Evolutionary conservation across 2,329 filamentous ascomycete genomes (phyloP).

Genomic region (Waltergamsia citrina): DNA sequence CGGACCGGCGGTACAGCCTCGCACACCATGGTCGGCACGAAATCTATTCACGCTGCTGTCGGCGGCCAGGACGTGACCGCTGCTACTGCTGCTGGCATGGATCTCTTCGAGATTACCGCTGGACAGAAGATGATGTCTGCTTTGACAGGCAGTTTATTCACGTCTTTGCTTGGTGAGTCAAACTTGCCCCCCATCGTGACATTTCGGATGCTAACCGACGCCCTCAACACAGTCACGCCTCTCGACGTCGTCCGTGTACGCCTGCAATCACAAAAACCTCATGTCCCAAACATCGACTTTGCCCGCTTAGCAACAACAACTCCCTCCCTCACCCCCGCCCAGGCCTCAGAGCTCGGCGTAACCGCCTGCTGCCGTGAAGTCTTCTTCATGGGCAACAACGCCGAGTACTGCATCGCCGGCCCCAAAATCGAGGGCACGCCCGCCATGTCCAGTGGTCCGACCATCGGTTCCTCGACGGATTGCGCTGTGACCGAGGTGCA

Average conservation of each 20-base stretch:
- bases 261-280: slow-evolving; percentile 67
- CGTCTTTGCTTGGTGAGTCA: slow-evolving; percentile 70
- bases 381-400: slow-evolving; percentile 86
- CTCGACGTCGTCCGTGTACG: slow-evolving; percentile 95
- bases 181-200: neutral
- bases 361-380: slow-evolving; percentile 95
- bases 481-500: slow-evolving; percentile 87
- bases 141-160: slow-evolving; percentile 80
- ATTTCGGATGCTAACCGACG: neutral
- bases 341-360: slow-evolving; percentile 73
- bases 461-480: slow-evolving; percentile 41
- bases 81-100: slow-evolving; percentile 14
- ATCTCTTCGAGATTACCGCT: slow-evolving; percentile 61
- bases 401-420: slow-evolving; percentile 70
- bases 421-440: slow-evolving; percentile 39
- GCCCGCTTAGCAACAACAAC: slow-evolving; percentile 46
- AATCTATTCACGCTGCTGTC: slow-evolving; percentile 3
- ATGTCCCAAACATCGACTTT: slow-evolving; percentile 36
- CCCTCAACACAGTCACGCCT: slow-evolving; percentile 61
- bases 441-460: slow-evolving; percentile 27
- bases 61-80: neutral
- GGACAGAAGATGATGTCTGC: slow-evolving; percentile 92
- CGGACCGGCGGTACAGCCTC: neutral
- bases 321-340: slow-evolving; percentile 57
- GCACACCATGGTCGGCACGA: neutral